A percentile compares a stretch with the other conserved stretches of the same genome.
These are phyloP conservation scores for Houttuynia cordata DNA, from an alignment of 164 flowering plant species.

Conservation along the genomic window DNA sequence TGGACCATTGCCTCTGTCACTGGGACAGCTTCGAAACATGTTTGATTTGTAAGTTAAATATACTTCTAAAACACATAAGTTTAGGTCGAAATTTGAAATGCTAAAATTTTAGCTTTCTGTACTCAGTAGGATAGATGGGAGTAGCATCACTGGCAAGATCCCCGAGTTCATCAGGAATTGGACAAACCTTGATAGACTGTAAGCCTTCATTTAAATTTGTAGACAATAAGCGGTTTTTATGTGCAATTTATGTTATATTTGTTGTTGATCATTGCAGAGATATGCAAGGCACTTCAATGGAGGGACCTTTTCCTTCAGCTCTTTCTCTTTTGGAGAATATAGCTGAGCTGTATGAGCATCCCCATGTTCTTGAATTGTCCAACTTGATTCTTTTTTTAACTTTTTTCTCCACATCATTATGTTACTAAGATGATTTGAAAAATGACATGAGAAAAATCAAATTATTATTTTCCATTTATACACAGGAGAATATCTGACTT, in stretches of 20 bases:
- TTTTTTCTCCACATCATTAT: too few relatives aligned
- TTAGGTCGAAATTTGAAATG: not conserved
- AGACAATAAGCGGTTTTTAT: not conserved
- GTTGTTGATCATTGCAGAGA: conserved; percentile 28
- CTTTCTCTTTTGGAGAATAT: conserved; percentile 34
- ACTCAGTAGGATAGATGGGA: conserved; percentile 73
- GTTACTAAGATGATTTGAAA: too few relatives aligned
- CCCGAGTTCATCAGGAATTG: conserved; percentile 73
- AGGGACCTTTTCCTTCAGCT: conserved; percentile 54
- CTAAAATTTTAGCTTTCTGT: conserved; percentile 1
- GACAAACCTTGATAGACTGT: conserved; percentile 40
- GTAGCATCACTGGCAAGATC: conserved; percentile 42
- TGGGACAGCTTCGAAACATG: conserved; percentile 30
- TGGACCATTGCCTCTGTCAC: conserved; percentile 35
- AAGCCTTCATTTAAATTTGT: conserved; percentile 12
- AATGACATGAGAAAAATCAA: not conserved
- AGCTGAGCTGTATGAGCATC: conserved; percentile 5
- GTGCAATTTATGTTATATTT: too few relatives aligned
- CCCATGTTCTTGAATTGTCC: not conserved
- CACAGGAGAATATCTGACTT: conserved; percentile 68
- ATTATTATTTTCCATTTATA: not conserved
- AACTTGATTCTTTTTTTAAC: not conserved
- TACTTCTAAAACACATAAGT: not conserved
- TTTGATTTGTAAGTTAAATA: conserved; percentile 35
- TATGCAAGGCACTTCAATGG: conserved; percentile 58